Evolutionary conservation across 164 flowering plant species (phyloP), one percentile per base, ranked within the genome.

Genomic region (Vitis cinerea): DNA sequence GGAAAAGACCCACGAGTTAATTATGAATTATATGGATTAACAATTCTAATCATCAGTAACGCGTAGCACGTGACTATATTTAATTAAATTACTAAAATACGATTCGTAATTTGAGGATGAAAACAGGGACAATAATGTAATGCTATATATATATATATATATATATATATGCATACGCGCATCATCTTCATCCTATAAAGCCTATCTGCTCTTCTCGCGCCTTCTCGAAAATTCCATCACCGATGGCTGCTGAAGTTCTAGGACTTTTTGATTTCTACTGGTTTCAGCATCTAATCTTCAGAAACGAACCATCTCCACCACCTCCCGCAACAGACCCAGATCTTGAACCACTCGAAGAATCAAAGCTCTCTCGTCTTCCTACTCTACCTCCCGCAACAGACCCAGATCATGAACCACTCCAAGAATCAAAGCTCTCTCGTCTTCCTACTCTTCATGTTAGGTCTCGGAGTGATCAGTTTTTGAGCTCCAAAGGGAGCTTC

Each of bases 251-350:
- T 16, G 78, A 67, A 44, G 23, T 78, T 56, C 64, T 79, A 0
- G 10, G 61, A 2, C 78, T 74, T 66, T 74, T 77, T n/a, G 80
- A 80, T 56, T 72, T 59, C 3, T 30, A 23, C 72, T 80, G 83
- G 83, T 80, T 69, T 29, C 60, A 64, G 11, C 50, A 58, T 1
- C 12, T 1, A 64, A 17, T 73, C 50, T 59, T 73, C 57, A 3
- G 23, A 3, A 49, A 12, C 0, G 37, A 66, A 30, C 15, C 67
- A 8, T 23, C 47, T 27, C 9, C 58, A 7, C 14, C 19, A 10
- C 44, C 15, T 27, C 2, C 4, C 1, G 3, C 37, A 62, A 10
- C 61, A 52, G 53, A n/a, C 47, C 49, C 65, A 50, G 48, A 13
- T 50, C 70, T 1, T 3, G 8, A 55, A 47, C 49, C 17, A 23